Percentiles rank a stretch among this genome's conserved stretches.
These are phyloP conservation scores for Solanum chacoense DNA, from an alignment of 305 asterid genomes.

Conservation along the genomic window DNA sequence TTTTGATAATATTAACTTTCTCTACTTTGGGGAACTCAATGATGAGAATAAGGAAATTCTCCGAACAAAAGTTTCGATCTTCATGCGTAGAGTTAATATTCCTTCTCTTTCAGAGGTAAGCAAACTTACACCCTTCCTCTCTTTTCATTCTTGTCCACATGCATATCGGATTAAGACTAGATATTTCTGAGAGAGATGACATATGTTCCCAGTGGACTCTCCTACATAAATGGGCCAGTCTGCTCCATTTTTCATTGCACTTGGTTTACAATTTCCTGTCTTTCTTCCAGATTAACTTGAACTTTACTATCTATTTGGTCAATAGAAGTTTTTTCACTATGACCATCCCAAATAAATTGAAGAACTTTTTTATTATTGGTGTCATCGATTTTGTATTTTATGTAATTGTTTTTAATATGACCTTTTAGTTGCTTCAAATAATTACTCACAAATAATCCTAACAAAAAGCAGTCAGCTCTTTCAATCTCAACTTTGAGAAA, in stretches of 20 bases:
- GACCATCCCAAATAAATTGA: not conserved
- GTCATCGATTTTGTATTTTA: not conserved
- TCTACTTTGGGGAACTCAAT: slow-evolving; percentile 49
- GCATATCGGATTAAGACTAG: not conserved
- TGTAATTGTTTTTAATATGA: not conserved
- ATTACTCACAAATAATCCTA: not conserved
- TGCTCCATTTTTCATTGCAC: not conserved
- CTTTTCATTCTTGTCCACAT: not conserved
- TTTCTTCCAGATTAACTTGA: not conserved
- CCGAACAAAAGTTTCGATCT: slow-evolving; percentile 33
- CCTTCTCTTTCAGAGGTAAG: slow-evolving; percentile 69
- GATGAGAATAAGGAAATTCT: slow-evolving; percentile 39
- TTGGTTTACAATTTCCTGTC: not conserved
- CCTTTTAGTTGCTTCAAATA: not conserved
- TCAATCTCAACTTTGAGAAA: not conserved
- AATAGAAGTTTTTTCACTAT: not conserved
- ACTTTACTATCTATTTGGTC: not conserved
- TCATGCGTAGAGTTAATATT: slow-evolving; percentile 51
- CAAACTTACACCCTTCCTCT: not conserved
- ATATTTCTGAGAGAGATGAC: not conserved
- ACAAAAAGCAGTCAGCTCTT: not conserved
- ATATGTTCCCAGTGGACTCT: not conserved
- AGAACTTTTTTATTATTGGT: not conserved
- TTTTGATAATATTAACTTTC: slow-evolving; percentile 48
- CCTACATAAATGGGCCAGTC: not conserved